These are phyloP conservation scores for Myxozyma mucilagina DNA, from an alignment of 805 yeast genomes.

Conservation along the genomic window DNA sequence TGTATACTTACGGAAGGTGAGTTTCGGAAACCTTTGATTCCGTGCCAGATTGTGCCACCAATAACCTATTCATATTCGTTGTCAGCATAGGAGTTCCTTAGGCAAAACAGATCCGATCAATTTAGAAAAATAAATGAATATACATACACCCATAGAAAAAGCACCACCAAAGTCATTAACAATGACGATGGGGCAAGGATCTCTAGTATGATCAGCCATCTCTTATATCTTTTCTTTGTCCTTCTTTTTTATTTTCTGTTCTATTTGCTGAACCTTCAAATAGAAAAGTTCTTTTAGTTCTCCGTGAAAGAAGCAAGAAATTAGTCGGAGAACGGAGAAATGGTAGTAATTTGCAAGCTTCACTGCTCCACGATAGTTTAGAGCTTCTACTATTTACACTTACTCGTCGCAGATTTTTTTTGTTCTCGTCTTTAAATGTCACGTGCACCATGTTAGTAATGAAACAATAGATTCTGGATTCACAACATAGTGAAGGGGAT, in stretches of 20 bases:
- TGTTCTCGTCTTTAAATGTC: neutral
- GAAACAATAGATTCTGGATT: neutral
- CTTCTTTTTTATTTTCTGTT: neutral
- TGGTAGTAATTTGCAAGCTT: neutral
- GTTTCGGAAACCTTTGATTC: conserved; percentile 97
- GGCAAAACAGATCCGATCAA: neutral
- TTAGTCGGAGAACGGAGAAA: neutral
- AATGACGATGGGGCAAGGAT: conserved; percentile 97
- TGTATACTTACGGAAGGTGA: conserved; percentile 58
- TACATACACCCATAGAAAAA: conserved; percentile 88
- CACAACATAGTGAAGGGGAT: too few species aligned
- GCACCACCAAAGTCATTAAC: conserved; percentile 98
- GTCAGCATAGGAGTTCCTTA: neutral
- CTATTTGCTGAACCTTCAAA: neutral
- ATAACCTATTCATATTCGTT: conserved; percentile 47
- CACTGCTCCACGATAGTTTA: neutral
- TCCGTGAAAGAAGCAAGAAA: too few species aligned
- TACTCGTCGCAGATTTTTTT: conserved; percentile 2
- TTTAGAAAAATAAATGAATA: neutral
- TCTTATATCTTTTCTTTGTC: neutral
- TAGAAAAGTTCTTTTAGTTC: neutral
- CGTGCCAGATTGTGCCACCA: conserved; percentile 99
- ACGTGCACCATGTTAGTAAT: neutral
- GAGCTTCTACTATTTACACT: neutral
- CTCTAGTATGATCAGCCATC: conserved; percentile 92